phyloP scores from a whole-genome alignment of 805 yeast genomes.

The Wickerhamiella kurtzmanii region DNA sequence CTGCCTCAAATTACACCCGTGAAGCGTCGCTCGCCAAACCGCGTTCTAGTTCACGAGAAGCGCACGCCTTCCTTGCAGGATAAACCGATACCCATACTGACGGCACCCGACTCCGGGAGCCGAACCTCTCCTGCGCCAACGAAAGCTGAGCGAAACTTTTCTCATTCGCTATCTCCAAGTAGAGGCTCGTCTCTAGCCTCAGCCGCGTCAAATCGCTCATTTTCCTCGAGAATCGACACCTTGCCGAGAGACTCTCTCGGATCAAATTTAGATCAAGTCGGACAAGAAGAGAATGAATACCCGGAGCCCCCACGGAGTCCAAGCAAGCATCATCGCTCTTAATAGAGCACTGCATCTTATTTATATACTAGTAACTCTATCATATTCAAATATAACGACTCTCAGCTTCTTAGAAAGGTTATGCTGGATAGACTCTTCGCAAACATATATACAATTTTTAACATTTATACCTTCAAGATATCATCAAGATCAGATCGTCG shows the following conservation, averaged over 20 bases:
- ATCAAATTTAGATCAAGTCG: neutral
- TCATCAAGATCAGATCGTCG: neutral
- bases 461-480: neutral
- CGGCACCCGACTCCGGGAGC: constrained; percentile 4
- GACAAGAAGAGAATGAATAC: neutral
- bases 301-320: neutral
- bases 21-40: constrained; percentile 4
- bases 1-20: constrained; percentile 5
- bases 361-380: neutral
- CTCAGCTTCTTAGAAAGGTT: too few species aligned
- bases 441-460: too few species aligned
- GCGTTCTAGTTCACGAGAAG: constrained; percentile 18
- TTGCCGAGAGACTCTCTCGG: neutral
- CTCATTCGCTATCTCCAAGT: neutral
- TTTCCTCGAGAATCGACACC: neutral
- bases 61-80: constrained; percentile 18
- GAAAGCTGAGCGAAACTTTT: constrained; percentile 1
- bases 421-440: too few species aligned
- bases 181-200: neutral
- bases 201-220: too few species aligned
- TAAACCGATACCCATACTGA: constrained; percentile 15
- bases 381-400: too few species aligned
- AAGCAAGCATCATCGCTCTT: neutral
- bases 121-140: neutral
- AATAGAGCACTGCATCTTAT: too few species aligned